phyloP scores from a whole-genome alignment of 495 filamentous ascomycete genomes.

The Patellaria atrata region DNA sequence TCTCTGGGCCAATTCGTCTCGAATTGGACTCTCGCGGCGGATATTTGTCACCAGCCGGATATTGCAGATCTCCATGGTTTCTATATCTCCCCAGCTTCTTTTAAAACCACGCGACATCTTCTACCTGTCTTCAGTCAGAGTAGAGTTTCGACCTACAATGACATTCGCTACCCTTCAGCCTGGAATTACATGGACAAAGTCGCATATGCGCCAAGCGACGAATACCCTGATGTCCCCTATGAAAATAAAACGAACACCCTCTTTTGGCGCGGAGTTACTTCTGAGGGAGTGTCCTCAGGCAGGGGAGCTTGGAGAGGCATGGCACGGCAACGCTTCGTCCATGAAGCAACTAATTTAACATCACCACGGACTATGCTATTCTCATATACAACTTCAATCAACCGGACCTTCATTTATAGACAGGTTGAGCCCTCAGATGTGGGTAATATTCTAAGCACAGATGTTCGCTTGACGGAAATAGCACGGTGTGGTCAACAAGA shows the following conservation, averaged over 20 bases:
- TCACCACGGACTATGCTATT: slow-evolving; percentile 25
- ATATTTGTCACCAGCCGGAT: slow-evolving; percentile 70
- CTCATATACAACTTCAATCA: slow-evolving; percentile 15
- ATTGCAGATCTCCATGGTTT: slow-evolving; percentile 59
- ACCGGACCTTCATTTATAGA: slow-evolving; percentile 10
- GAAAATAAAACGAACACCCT: slow-evolving; percentile 22
- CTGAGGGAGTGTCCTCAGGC: slow-evolving; percentile 34
- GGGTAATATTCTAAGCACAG: slow-evolving; percentile 7
- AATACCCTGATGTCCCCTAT: slow-evolving; percentile 19
- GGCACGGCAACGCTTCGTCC: slow-evolving; percentile 42
- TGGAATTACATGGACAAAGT: slow-evolving; percentile 28
- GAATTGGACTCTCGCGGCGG: slow-evolving; percentile 48
- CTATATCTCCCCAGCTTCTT: slow-evolving; percentile 47
- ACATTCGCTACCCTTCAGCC: slow-evolving; percentile 31
- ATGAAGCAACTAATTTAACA: slow-evolving; percentile 38
- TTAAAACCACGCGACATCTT: slow-evolving; percentile 46
- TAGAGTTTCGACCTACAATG: slow-evolving; percentile 46
- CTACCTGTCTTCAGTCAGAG: slow-evolving; percentile 62
- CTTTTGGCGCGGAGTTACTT: slow-evolving; percentile 29
- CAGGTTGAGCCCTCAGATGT: slow-evolving; percentile 8
- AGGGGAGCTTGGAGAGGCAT: slow-evolving; percentile 40
- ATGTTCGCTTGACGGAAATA: slow-evolving; percentile 29
- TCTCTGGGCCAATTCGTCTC: slow-evolving; percentile 50
- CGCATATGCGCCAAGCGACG: slow-evolving; percentile 17
- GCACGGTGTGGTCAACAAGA: slow-evolving; percentile 38